A percentile compares a stretch with the other conserved stretches of the same genome.
phyloP scores from a whole-genome alignment of 768 basidiomycete genomes.

The Rickenella mellea region DNA sequence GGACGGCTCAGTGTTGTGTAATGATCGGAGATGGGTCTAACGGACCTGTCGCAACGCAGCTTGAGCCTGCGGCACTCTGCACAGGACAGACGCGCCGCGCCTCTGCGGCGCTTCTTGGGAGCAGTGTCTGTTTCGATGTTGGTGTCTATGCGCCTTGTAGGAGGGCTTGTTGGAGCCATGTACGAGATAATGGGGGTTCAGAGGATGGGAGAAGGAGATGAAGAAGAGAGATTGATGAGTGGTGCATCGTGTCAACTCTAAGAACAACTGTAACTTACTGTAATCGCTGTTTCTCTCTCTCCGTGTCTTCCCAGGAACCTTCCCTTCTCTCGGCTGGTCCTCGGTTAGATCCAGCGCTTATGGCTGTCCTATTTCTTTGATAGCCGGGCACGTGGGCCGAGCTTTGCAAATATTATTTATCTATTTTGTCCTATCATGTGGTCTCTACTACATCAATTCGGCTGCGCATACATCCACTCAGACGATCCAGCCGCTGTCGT shows the following conservation, averaged over 20 bases:
- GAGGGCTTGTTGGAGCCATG: conserved; percentile 20
- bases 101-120: conserved; percentile 54
- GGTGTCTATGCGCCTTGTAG: not conserved
- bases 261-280: too few species aligned
- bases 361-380: not conserved
- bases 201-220: conserved; percentile 9
- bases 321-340: too few species aligned
- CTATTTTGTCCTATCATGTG: too few species aligned
- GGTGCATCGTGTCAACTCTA: too few species aligned
- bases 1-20: not conserved
- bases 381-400: not conserved
- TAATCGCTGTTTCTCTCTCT: too few species aligned
- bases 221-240: too few species aligned
- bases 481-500: too few species aligned
- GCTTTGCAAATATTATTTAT: too few species aligned
- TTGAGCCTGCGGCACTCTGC: conserved; percentile 74
- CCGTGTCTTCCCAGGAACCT: too few species aligned
- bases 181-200: conserved; percentile 25
- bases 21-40: conserved; percentile 13
- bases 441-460: too few species aligned
- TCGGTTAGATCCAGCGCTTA: too few species aligned
- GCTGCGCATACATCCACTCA: too few species aligned
- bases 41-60: conserved; percentile 62
- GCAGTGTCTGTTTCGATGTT: conserved; percentile 16
- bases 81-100: conserved; percentile 69